These are phyloP conservation scores for Kwoniella dendrophila DNA, from an alignment of 768 basidiomycete species.

Conservation along the genomic window DNA sequence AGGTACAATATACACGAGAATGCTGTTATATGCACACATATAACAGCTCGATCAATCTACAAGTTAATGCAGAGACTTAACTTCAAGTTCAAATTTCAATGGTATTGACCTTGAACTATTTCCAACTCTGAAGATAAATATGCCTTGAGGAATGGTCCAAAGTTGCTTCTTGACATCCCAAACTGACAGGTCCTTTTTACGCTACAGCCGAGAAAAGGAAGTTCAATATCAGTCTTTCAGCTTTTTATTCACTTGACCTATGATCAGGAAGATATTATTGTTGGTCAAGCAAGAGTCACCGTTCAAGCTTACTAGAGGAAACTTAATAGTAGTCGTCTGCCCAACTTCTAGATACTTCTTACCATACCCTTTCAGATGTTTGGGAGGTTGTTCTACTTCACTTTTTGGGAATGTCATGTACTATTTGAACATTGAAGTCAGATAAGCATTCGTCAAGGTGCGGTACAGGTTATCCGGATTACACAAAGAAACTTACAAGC, in stretches of 20 bases:
- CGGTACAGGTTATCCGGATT: not conserved
- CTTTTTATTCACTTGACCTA: not conserved
- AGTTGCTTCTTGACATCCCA: conserved; percentile 78
- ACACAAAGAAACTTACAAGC: conserved; percentile 43
- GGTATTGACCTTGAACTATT: conserved; percentile 40
- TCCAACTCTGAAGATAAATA: conserved; percentile 67
- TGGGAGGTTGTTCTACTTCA: conserved; percentile 48
- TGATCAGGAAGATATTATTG: not conserved
- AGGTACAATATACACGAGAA: no score
- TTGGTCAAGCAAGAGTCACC: not conserved
- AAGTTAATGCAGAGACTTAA: conserved; percentile 3
- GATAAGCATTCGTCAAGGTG: not conserved
- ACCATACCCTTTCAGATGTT: conserved; percentile 53
- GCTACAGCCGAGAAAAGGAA: conserved; percentile 15
- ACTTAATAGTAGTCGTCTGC: conserved; percentile 36
- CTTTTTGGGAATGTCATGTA: conserved; percentile 50
- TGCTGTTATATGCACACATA: no score
- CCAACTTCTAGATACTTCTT: conserved; percentile 48
- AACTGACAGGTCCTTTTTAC: conserved; percentile 57
- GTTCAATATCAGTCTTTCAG: conserved; percentile 8
- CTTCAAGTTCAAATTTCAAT: conserved; percentile 11
- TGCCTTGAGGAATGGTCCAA: conserved; percentile 71
- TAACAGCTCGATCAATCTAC: no score
- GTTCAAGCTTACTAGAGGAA: conserved; percentile 42
- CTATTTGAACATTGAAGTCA: conserved; percentile 18